phyloP scores from a whole-genome alignment of 352 stramenopile species.

The Phytophthora sojae region DNA sequence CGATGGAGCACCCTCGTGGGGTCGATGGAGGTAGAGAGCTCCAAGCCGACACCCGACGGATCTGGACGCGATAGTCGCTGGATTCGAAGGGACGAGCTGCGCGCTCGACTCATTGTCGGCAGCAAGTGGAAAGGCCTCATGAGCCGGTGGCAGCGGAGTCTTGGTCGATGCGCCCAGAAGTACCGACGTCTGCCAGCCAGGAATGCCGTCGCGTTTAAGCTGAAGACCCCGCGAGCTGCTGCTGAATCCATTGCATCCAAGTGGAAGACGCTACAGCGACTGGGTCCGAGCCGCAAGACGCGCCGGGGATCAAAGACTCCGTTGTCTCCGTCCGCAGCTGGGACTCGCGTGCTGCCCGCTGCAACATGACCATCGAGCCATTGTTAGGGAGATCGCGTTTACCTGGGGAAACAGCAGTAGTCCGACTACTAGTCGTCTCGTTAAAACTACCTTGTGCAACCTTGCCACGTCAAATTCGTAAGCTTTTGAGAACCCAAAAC shows the following conservation, averaged over 20 bases:
- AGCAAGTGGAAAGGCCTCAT: constrained; percentile 4
- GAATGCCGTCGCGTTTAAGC: background rate
- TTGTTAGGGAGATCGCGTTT: background rate
- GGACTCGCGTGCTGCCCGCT: constrained; percentile 20
- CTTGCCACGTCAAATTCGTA: no score
- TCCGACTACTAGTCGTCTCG: no score
- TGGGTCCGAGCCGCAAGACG: background rate
- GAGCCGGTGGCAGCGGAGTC: constrained; percentile 14
- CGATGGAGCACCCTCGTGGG: constrained; percentile 17
- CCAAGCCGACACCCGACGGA: background rate
- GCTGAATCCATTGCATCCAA: background rate
- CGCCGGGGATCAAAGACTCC: constrained; percentile 5
- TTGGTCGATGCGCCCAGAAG: constrained; percentile 5
- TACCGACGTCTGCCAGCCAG: background rate
- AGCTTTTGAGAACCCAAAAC: no score
- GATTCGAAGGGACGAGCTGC: constrained; percentile 31
- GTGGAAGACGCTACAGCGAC: constrained; percentile 14
- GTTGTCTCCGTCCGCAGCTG: constrained; percentile 6
- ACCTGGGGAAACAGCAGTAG: background rate
- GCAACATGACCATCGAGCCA: constrained; percentile 2
- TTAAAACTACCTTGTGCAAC: no score
- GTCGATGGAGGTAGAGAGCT: constrained; percentile 15
- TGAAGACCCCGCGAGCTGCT: background rate
- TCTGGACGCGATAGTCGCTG: constrained; percentile 12
- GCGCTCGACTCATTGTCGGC: constrained; percentile 19